Conservation (phyloP, 306 rosid species). For the Dalbergia cultrata region DNA sequence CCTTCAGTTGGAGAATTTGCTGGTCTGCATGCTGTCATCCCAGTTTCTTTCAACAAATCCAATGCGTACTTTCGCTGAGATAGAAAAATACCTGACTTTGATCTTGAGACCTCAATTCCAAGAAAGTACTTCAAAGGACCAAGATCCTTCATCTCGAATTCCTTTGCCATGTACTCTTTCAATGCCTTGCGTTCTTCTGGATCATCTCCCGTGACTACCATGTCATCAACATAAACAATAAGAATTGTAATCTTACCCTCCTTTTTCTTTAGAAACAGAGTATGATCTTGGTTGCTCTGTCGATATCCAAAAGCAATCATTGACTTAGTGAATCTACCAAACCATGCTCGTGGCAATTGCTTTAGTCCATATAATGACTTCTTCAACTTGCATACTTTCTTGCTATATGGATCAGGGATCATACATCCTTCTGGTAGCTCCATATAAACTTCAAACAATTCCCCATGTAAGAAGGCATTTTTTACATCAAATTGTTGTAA, state of each 20-base stretch:
- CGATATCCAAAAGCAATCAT: neutral
- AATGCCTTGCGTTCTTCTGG: too few species aligned
- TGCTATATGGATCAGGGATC: too few species aligned
- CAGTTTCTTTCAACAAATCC: slow-evolving; percentile 11
- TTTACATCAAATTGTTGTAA: too few species aligned
- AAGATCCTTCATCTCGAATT: too few species aligned
- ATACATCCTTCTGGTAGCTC: too few species aligned
- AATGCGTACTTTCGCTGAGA: slow-evolving; percentile 26
- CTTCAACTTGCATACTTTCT: neutral
- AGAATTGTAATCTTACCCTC: slow-evolving; percentile 22
- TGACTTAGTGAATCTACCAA: neutral
- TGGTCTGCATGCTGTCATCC: slow-evolving; percentile 16
- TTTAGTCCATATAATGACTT: slow-evolving; percentile 27
- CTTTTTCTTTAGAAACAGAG: neutral
- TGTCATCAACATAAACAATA: neutral
- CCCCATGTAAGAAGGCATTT: too few species aligned
- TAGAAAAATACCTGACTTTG: slow-evolving; percentile 17
- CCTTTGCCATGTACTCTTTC: too few species aligned
- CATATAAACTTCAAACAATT: too few species aligned
- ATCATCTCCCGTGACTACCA: too few species aligned
- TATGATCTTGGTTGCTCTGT: slow-evolving; percentile 17
- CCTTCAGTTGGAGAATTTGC: slow-evolving; percentile 1
- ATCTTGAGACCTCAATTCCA: neutral
- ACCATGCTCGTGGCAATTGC: slow-evolving; percentile 7
- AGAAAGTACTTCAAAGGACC: too few species aligned